Base-by-base conservation (phyloP, 257 asterid genomes). In the Ballota nigra region DNA sequence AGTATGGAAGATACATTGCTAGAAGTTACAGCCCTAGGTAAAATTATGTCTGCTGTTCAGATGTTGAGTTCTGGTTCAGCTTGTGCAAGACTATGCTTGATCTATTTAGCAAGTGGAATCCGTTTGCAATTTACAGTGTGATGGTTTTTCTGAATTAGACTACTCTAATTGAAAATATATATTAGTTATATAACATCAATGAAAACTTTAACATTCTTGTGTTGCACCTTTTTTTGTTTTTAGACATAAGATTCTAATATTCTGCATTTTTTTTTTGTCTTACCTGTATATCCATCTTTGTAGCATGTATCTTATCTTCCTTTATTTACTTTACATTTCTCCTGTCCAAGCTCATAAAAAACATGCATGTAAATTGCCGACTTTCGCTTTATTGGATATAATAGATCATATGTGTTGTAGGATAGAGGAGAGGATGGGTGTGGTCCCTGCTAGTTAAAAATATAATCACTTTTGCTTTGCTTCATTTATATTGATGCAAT, bases 11-110 rank as follows among this genome's bases (percentile, higher is more conserved):
- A 86, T 94, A 91, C 77, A 83, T 94, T 60, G 99, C 98, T 22
- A 83, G 87, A 83, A 89, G 92, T 78, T 94, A 84, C 85, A 91
- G 93, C 82, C 99, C 99, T 52, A 82, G 98, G 99, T 94, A 86
- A 70, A 26, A 66, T 80, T 63, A 79, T 74, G 69, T 58, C 52
- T 33, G 43, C 51, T 60, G 41, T 36, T 67, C 41, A 15, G 64
- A 20, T 41, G 26, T 49, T 69, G 18, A 38, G 26, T 38, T 74
- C 74, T 58, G 56, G 40, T 57, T 64, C 22, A 59, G 58, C 64
- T 56, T 36, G 12, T 49, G 36, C 49, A 24, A 49, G 41, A 45
- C 40, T 53, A 61, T 66, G 15, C 64, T 5, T 24, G 34, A 38
- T 28, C 71, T 60, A 34, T 31, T 26, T 22, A 23, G 40, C 62